Base-by-base conservation (phyloP, 129 eudicot genomes). In the Arctium minus region DNA sequence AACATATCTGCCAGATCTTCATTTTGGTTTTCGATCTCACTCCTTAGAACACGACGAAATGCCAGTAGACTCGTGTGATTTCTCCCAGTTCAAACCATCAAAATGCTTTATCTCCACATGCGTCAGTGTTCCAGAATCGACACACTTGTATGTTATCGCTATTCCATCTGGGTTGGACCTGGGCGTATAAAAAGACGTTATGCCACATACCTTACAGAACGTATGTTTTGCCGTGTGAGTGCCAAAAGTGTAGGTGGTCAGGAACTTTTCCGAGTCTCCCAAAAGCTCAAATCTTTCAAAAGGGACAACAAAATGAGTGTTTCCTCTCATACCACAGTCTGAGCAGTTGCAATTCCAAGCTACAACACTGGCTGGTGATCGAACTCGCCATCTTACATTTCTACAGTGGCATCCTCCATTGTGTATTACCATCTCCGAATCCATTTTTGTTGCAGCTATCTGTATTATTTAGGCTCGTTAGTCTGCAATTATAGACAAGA, bases 341-440 rank as follows among this genome's bases (percentile, higher is more conserved):
- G 93, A 88, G 70, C 98, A 95, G 82, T 93, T 91, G 91, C 97
- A 95, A 39, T 86, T 80, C 97, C 97, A 95, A 72, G 89, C 97
- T 32, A 88, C 87, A 15, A 95, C 85, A 42, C 87, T 88, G 0
- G 86, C 35, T 35, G 97, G 90, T 60, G 94, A 89, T 10, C 56
- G 56, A 29, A 90, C 97, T 77, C 67, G 85, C 97, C 97, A 95
- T 81, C 93, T 84, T 64, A 95, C 97, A 6, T 85, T 83, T 81
- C 78, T 89, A 83, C 98, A 95, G 74, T 95, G 98, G 85, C 97
- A 95, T 79, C 98, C 97, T 5, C 97, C 98, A 8, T 68, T 79
- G 81, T 92, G 97, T 48, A 77, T 80, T 8, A 94, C 80, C 88
- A 88, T 76, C 35, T 83, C 87, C 1, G 92, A 42, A 70, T 86